Base-by-base conservation (phyloP, 495 filamentous ascomycete species). In the Hypoxylon lienhwacheense region DNA sequence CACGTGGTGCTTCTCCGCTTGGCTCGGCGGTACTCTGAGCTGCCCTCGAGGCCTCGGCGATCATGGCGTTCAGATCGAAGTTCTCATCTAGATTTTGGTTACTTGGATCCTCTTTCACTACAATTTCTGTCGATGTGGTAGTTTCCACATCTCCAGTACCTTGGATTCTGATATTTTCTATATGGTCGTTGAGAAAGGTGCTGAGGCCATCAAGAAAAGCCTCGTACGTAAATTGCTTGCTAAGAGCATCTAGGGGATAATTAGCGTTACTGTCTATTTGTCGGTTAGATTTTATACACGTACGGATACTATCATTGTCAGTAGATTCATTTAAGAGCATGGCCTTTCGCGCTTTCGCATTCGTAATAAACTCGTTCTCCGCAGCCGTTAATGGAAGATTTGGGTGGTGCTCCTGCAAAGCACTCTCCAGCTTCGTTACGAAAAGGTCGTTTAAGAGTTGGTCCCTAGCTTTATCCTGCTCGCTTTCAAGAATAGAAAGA, bases 161-260 rank as follows among this genome's bases (percentile, higher is more conserved):
- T 54, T 76, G 75, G 5, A 63, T 73, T 46, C 82, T 82, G 31
- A 90, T 84, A 3, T 73, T 68, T 48, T 85, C 81, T 47, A 89
- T 83, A 47, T 90, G 87, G 55, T 88, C 85, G 46, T 82, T 86
- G 34, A 95, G 77, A 68, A 90, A 91, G 12, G 70, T 76, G 62
- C 85, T 87, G 3, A 96, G 72, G 46, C 84, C 83, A 21, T 85
- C 78, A 7, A 92, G 72, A 51, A 96, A 91, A 22, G 88, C 86
- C 29, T 85, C 83, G 77, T 86, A 85, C n/a, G 87, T 81, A 61
- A 89, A 95, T 61, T 89, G 87, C 51, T 87, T 85, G 1, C 81
- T 83, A 19, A 96, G 70, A 14, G 74, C 73, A 45, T 73, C 81
- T 77, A 24, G 5, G 14, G 7, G 4, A 16, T 22, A 15, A 46